Base-by-base conservation (phyloP, 768 basidiomycete genomes). In the Leccinum fibrillosum region DNA sequence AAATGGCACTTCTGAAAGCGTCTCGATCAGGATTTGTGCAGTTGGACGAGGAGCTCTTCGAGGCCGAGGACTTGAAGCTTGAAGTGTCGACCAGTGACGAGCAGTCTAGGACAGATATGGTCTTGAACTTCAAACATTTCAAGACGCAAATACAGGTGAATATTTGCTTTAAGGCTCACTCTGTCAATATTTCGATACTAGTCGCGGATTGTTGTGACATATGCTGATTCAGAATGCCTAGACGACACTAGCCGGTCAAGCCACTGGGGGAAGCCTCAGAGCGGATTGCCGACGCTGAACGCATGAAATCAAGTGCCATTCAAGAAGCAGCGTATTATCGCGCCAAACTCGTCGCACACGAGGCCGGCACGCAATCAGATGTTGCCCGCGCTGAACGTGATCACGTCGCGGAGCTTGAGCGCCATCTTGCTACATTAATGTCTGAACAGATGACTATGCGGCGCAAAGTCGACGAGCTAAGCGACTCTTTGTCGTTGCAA, bases 271-370 rank as follows among this genome's bases (percentile, higher is more conserved):
- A 80, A 53, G 83, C 88, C 2, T 92, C 94, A 3, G 87, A 91
- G 45, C 86, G 86, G 42, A 72, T 97, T 9, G 79, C 84, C 4
- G 90, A 93, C 53, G 88, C 91, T 0, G 92, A 95, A 62, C 84
- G 89, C 52, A 74, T 86, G 61, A 88, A 89, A 60, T 71, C 80
- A 7, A 86, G 83, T 47, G 97, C 97, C 1, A 75, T 90, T 9
- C 92, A 98, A 72, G 97, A 99, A 74, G 90, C 95, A 2, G 92
- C 94, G 1, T 98, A 90, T 76, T 97, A 94, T 70, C 92, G 95
- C 52, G 92, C 95, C 49, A 98, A 98, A 75, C 77, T 96, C n/a
- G 82, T 86, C 3, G 94, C 96, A 0, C 74, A 92, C 52, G 97
- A 98, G 70, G 75, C 82, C 1, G 80, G 82, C 47, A 82, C 85